Conservation (phyloP, 2,329 filamentous ascomycete species). For the Knufia fluminis region DNA sequence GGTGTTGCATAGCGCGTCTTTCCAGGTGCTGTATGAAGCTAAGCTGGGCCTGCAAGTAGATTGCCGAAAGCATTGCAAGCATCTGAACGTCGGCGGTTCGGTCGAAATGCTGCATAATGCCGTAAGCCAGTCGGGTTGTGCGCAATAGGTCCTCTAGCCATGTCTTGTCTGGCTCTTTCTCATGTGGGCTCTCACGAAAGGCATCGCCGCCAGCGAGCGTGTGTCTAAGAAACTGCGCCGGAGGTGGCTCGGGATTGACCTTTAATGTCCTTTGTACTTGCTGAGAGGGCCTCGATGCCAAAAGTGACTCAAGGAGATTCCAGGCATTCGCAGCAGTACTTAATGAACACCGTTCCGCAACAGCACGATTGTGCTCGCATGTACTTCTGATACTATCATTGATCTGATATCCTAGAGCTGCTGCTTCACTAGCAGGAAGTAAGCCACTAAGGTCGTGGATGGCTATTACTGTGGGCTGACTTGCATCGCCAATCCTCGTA, state of each 20-base stretch:
- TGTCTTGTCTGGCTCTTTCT: slow-evolving; percentile 15
- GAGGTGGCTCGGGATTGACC: neutral
- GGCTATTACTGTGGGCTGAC: slow-evolving; percentile 58
- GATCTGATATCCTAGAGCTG: slow-evolving; percentile 73
- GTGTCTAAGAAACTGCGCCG: too few relatives aligned
- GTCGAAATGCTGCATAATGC: slow-evolving; percentile 53
- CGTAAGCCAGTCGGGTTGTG: slow-evolving; percentile 46
- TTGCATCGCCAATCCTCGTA: slow-evolving; percentile 38
- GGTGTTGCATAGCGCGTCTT: neutral
- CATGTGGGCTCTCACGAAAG: neutral
- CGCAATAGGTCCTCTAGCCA: slow-evolving; percentile 52
- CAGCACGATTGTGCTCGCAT: slow-evolving; percentile 71
- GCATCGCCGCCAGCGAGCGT: too few relatives aligned
- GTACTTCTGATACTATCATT: slow-evolving; percentile 74
- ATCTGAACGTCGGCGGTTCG: slow-evolving; percentile 53
- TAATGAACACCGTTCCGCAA: slow-evolving; percentile 63
- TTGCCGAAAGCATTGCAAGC: slow-evolving; percentile 56
- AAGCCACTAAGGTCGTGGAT: slow-evolving; percentile 61
- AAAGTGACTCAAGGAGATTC: slow-evolving; percentile 67
- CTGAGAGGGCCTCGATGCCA: slow-evolving; percentile 30
- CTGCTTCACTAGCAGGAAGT: slow-evolving; percentile 66
- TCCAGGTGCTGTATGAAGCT: too few relatives aligned
- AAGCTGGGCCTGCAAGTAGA: slow-evolving; percentile 42
- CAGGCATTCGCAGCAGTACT: slow-evolving; percentile 71
- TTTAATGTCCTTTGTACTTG: neutral